Evolutionary conservation across 257 asterid species (phyloP).

Genomic region (Knoxia roxburghii): DNA sequence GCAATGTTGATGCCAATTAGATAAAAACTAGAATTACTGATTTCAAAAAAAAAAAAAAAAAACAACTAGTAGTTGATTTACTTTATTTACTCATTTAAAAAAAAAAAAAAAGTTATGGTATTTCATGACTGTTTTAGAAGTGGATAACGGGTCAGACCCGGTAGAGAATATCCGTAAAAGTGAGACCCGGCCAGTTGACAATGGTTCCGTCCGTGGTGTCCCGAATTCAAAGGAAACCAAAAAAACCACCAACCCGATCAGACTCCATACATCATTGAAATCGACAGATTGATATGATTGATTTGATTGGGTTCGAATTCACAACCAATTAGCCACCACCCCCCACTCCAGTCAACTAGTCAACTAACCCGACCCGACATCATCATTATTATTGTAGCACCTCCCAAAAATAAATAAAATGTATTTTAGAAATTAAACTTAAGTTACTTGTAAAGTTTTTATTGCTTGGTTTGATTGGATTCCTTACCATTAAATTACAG

Average conservation of each 20-base stretch:
- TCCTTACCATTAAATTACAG: no score
- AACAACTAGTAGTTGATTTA: no score
- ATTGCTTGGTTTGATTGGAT: no score
- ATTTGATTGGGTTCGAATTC: conserved; percentile 34
- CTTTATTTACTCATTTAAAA: no score
- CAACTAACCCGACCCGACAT: conserved; percentile 14
- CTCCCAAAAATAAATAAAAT: no score
- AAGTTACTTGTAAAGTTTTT: no score
- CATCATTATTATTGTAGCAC: not conserved
- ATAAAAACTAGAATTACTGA: no score
- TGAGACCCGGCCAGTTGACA: conserved; percentile 32
- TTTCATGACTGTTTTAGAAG: no score
- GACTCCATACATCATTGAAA: conserved; percentile 29
- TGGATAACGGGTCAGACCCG: not conserved
- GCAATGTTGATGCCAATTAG: no score
- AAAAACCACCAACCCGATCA: conserved; percentile 43
- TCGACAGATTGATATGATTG: conserved; percentile 34
- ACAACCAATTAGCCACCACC: conserved; percentile 1
- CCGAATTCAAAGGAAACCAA: conserved; percentile 39
- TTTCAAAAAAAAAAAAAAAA: no score
- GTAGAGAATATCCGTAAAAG: not conserved
- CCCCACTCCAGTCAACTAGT: conserved; percentile 24
- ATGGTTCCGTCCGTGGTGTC: not conserved
- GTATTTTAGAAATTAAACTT: no score
- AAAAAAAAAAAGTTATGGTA: no score